Conservation (phyloP, 2,329 filamentous ascomycete genomes). For the Cladophialophora exuberans region DNA sequence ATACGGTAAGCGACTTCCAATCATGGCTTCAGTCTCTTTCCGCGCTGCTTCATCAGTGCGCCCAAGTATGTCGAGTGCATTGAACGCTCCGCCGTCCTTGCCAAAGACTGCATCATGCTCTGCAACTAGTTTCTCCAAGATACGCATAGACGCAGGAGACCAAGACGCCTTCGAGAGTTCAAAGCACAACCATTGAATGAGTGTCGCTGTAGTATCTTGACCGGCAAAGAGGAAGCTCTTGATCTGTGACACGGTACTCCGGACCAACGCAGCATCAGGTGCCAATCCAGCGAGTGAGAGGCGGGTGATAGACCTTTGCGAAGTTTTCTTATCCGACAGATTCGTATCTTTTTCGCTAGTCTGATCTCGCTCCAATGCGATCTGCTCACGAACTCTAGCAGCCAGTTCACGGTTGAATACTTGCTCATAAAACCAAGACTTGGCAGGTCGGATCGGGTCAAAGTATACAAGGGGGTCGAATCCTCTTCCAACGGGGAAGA, state of each 20-base stretch:
- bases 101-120: constrained; percentile 60
- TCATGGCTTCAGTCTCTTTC: constrained; percentile 44
- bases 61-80: constrained; percentile 22
- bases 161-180: constrained; percentile 28
- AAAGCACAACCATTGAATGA: constrained; percentile 31
- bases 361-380: constrained; percentile 10
- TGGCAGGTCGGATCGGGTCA: constrained; percentile 18
- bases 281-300: constrained; percentile 21
- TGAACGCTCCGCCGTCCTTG: constrained; percentile 35
- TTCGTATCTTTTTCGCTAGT: background rate
- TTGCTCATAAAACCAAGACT: constrained; percentile 28
- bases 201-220: constrained; percentile 33
- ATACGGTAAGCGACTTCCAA: constrained; percentile 56
- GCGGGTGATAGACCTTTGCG: constrained; percentile 22
- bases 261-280: constrained; percentile 22
- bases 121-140: constrained; percentile 43
- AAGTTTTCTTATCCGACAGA: background rate
- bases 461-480: constrained; percentile 22
- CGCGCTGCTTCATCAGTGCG: constrained; percentile 37
- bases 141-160: constrained; percentile 32
- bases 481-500: constrained; percentile 22
- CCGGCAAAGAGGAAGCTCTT: constrained; percentile 32
- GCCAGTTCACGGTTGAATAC: constrained; percentile 23
- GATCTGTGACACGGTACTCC: constrained; percentile 28
- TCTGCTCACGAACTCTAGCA: constrained; percentile 18